Percentiles rank a stretch among this genome's conserved stretches.
Conservation (phyloP, 2,329 filamentous ascomycete species). For the Pseudopyricularia cyperi region DNA sequence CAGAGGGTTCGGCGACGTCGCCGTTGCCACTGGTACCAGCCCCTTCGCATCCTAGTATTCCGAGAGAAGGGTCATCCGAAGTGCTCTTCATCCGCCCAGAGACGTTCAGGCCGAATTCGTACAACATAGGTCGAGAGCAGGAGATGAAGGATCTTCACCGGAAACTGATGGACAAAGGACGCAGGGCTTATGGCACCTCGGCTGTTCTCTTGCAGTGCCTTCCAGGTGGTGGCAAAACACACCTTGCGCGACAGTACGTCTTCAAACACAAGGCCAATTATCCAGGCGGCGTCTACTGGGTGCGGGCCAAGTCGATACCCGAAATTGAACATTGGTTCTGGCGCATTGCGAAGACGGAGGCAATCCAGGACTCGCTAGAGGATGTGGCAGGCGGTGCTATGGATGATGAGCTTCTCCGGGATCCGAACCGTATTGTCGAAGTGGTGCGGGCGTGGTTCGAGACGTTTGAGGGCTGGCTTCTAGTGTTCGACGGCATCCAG, state of each 20-base stretch:
- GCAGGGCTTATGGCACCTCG: slow-evolving; percentile 42
- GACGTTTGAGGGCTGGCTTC: slow-evolving; percentile 47
- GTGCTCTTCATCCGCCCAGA: slow-evolving; percentile 32
- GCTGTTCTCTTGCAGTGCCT: slow-evolving; percentile 52
- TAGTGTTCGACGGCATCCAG: slow-evolving; percentile 54
- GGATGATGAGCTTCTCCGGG: slow-evolving; percentile 20
- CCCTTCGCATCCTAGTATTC: background rate
- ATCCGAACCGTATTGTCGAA: slow-evolving; percentile 35
- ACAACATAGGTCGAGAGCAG: slow-evolving; percentile 46
- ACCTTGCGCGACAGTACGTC: slow-evolving; percentile 55
- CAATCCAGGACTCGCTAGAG: slow-evolving; percentile 22
- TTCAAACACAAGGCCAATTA: slow-evolving; percentile 46
- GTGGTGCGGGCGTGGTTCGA: slow-evolving; percentile 50
- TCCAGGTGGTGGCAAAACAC: slow-evolving; percentile 56
- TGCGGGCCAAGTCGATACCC: slow-evolving; percentile 45
- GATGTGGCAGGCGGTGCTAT: slow-evolving; percentile 14
- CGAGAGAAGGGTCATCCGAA: slow-evolving; percentile 4
- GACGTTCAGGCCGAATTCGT: slow-evolving; percentile 47
- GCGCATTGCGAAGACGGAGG: slow-evolving; percentile 48
- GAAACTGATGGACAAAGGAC: slow-evolving; percentile 43
- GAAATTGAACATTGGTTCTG: slow-evolving; percentile 50
- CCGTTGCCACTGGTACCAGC: background rate
- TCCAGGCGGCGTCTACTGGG: slow-evolving; percentile 57
- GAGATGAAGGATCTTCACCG: slow-evolving; percentile 45
- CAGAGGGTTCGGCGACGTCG: background rate